Evolutionary conservation across 345 rosid genomes (phyloP).

Genomic region (Euphorbia peplus): DNA sequence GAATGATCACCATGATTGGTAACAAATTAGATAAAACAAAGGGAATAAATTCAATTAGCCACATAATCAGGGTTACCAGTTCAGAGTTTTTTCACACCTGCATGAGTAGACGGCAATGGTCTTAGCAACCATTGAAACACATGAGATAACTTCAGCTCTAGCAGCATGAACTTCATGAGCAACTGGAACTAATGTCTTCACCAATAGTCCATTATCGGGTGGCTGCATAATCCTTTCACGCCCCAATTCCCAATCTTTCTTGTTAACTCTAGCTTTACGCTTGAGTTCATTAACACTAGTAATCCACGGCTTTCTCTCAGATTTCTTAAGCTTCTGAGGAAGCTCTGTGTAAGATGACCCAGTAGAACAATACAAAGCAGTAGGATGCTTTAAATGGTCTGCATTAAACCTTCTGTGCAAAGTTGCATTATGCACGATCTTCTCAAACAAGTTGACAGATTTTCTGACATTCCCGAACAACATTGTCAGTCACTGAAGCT

Average conservation of each 20-base stretch:
- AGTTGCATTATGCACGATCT: conserved; percentile 3
- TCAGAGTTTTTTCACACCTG: conserved; percentile 27
- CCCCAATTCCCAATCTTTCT: conserved; percentile 32
- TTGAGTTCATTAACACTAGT: conserved; percentile 42
- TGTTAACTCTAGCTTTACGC: conserved; percentile 33
- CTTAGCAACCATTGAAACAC: conserved; percentile 33
- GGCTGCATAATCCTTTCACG: conserved; percentile 39
- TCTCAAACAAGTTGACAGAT: conserved; percentile 3
- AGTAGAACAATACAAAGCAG: conserved; percentile 24
- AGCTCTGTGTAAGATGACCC: conserved; percentile 20
- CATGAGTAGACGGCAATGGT: conserved; percentile 32
- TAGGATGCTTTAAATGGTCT: conserved; percentile 13
- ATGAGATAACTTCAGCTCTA: conserved; percentile 31
- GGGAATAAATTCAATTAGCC: neutral
- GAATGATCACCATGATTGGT: neutral
- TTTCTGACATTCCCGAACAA: too few relatives aligned
- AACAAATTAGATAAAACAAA: neutral
- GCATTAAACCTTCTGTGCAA: neutral
- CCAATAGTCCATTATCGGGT: conserved; percentile 47
- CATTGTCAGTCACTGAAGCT: too few relatives aligned
- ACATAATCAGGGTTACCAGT: neutral
- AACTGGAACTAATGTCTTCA: conserved; percentile 39
- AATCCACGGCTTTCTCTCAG: conserved; percentile 49
- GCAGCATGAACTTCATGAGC: conserved; percentile 41
- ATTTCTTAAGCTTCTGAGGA: conserved; percentile 37